Evolutionary conservation across 192 early-diverging fungal species (phyloP).

Genomic region (Linnemannia hyalina): DNA sequence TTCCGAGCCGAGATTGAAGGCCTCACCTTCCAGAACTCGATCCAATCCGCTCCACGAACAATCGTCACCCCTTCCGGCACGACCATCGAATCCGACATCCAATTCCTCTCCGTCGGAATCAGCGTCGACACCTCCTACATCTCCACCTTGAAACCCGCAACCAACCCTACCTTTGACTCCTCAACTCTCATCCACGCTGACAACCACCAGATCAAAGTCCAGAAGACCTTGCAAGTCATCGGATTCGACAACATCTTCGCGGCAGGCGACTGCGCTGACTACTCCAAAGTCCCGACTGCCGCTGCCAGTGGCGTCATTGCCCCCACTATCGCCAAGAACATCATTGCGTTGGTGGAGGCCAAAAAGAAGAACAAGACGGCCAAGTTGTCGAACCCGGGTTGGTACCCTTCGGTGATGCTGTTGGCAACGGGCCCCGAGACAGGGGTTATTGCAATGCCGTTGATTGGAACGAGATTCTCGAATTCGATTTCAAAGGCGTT

Average conservation of each 20-base stretch:
- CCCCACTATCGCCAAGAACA: conserved; percentile 39
- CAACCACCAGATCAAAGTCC: conserved; percentile 62
- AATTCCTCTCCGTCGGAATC: conserved; percentile 63
- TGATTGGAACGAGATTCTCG: conserved; percentile 20
- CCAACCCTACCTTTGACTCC: conserved; percentile 15
- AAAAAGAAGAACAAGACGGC: not conserved
- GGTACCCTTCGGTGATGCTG: conserved; percentile 19
- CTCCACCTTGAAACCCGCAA: conserved; percentile 46
- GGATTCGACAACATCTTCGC: conserved; percentile 63
- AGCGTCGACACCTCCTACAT: conserved; percentile 62
- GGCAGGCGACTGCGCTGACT: conserved; percentile 64
- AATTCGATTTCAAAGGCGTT: conserved; percentile 34
- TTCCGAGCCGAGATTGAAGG: conserved; percentile 61
- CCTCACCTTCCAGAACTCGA: conserved; percentile 45
- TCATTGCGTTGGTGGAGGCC: conserved; percentile 11
- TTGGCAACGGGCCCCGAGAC: conserved; percentile 44
- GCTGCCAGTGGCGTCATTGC: conserved; percentile 12
- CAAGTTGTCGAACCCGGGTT: conserved; percentile 13
- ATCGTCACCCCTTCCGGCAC: conserved; percentile 61
- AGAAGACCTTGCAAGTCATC: conserved; percentile 62
- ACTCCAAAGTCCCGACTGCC: conserved; percentile 32
- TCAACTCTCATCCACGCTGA: conserved; percentile 40
- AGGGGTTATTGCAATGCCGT: conserved; percentile 17
- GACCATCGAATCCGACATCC: conserved; percentile 68
- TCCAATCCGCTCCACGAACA: conserved; percentile 49